These are phyloP conservation scores for Amesomyces nigricolor DNA, from an alignment of 2,329 filamentous ascomycete genomes.

Conservation along the genomic window DNA sequence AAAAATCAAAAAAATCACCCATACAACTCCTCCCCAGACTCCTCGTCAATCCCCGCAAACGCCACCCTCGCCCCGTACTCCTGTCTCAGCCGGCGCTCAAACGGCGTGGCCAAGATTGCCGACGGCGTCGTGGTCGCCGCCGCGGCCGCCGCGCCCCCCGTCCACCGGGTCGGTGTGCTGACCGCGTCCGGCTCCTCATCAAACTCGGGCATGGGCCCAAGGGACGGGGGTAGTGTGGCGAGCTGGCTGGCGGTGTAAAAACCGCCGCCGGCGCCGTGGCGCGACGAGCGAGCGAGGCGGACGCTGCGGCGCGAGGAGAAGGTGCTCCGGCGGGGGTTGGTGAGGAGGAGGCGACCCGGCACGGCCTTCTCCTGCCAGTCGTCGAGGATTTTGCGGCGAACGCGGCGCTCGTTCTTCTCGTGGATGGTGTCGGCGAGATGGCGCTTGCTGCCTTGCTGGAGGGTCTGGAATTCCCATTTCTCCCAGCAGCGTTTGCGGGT, in stretches of 20 bases:
- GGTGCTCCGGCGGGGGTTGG: conserved; percentile 17
- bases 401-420: conserved; percentile 24
- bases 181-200: conserved; percentile 25
- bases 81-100: conserved; percentile 24
- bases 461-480: conserved; percentile 27
- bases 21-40: conserved; percentile 17
- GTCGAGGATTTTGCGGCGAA: conserved; percentile 22
- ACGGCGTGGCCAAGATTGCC: conserved; percentile 23
- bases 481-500: conserved; percentile 22
- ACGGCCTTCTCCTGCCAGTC: conserved; percentile 27
- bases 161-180: conserved; percentile 26
- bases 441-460: conserved; percentile 24
- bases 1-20: no score
- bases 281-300: conserved; percentile 15
- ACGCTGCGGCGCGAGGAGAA: conserved; percentile 20
- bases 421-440: conserved; percentile 24
- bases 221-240: conserved; percentile 4
- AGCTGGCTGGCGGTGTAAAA: conserved; percentile 15
- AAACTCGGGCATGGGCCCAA: conserved; percentile 25
- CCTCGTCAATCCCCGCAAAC: conserved; percentile 27
- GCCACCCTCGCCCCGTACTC: conserved; percentile 18
- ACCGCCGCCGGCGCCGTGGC: background rate
- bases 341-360: conserved; percentile 12
- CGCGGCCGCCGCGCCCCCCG: conserved; percentile 11
- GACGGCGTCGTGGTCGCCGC: conserved; percentile 25